Conservation (phyloP, 495 filamentous ascomycete genomes). For the Acidiella bohemica region DNA sequence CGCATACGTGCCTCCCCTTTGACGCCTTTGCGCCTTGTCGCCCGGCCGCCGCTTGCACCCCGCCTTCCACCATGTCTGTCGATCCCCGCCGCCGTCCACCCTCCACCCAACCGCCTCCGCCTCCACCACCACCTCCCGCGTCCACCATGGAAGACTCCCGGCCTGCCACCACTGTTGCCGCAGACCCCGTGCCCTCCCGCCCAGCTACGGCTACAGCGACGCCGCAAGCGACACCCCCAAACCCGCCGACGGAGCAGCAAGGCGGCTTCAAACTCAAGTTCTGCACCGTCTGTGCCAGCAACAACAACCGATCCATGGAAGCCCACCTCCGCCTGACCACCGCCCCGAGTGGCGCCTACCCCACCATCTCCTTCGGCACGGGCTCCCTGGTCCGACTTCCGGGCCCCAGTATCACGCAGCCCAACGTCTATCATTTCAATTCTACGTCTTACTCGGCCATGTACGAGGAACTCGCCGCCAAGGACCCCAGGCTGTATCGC, state of each 20-base stretch:
- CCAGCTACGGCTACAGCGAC: neutral
- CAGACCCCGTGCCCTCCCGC: neutral
- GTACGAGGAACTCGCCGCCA: constrained; percentile 70
- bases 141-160: too few species aligned
- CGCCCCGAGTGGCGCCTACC: constrained; percentile 53
- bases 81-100: neutral
- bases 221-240: neutral
- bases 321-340: constrained; percentile 79
- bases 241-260: neutral
- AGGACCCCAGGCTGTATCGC: constrained; percentile 79
- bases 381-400: constrained; percentile 90
- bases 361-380: constrained; percentile 95
- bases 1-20: too few species aligned
- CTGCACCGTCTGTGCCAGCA: constrained; percentile 97
- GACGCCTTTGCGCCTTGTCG: too few species aligned
- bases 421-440: constrained; percentile 97
- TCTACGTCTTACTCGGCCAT: constrained; percentile 83
- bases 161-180: too few species aligned
- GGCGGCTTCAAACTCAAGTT: constrained; percentile 49
- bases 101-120: constrained; percentile 1
- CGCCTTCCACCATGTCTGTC: neutral
- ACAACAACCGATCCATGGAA: constrained; percentile 73
- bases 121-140: constrained; percentile 4
- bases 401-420: constrained; percentile 77
- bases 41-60: too few species aligned